Base-by-base conservation (phyloP, 2,329 filamentous ascomycete species). In the Exophiala oligosperma region DNA sequence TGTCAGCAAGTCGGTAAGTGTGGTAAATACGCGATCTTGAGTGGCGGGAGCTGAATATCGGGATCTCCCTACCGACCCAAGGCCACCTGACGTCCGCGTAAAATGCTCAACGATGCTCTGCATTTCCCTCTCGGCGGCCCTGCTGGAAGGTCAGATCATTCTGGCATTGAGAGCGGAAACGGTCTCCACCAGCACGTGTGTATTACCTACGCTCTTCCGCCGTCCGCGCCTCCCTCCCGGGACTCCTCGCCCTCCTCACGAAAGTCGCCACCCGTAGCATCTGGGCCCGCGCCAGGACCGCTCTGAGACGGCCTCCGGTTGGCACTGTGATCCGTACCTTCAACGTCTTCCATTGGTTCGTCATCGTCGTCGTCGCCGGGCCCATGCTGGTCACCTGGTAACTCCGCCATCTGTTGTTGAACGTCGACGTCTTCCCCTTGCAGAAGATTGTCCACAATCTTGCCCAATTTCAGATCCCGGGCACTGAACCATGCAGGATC, bases 201-300 rank as follows among this genome's bases (percentile, higher is more conserved):
- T 73, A 75, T 72, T 76, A 99, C 95, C 93, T 97, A 99, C 94
- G 93, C 94, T 97, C 94, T 87, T 78, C 91, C 95, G 71, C 95
- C 94, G 77, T 97, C 94, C 68, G 91, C 91, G 72, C 95, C 94
- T 60, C 93, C 94, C 76, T 96, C 92, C 78, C 95, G 84, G 64
- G 93, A 86, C 67, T 85, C 87, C 74, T 91, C 86, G 58, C 94
- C 94, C 75, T 97, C 94, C 74, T 95, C 87, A 75, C 92, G 85
- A 67, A 96, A 79, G 72, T 99, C 93, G 64, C 92, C 93, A 56
- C 93, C 93, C 2, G 92, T 96, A 53, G 92, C 92, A 74, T 84
- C 92, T 56, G 90, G 79, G 35, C 92, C 92, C 60, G 92, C 92
- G 64, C 92, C 92, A 60, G 92, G 92, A 66, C 86, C 87, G 64